Conservation (phyloP, 139 green algal species). For the Pleodorina starrii region DNA sequence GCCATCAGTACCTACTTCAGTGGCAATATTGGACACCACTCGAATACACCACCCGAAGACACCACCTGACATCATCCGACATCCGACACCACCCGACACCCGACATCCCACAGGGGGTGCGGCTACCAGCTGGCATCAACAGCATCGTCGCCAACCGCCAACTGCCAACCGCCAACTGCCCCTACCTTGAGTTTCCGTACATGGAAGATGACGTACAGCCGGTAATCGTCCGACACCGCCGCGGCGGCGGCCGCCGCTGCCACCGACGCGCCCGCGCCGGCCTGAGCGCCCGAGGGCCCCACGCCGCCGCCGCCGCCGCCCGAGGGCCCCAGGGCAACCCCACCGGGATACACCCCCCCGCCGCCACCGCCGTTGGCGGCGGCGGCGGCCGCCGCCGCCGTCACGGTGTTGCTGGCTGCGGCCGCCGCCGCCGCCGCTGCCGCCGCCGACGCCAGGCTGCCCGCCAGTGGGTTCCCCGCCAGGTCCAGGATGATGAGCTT, state of each 20-base stretch:
- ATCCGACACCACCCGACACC: too few relatives aligned
- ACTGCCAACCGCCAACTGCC: too few relatives aligned
- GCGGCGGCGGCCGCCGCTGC: background rate
- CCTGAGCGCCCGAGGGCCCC: background rate
- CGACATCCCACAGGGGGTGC: too few relatives aligned
- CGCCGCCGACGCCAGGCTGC: constrained; percentile 25
- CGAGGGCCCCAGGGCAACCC: background rate
- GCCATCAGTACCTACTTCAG: too few relatives aligned
- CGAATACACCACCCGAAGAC: too few relatives aligned
- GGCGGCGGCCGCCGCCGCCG: background rate
- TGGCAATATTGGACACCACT: too few relatives aligned
- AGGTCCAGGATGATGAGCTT: constrained; percentile 86
- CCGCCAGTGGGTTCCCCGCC: constrained; percentile 52
- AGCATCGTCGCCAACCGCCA: too few relatives aligned
- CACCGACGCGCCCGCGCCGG: background rate
- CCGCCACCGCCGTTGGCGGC: background rate
- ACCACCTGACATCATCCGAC: too few relatives aligned
- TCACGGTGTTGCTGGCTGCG: background rate
- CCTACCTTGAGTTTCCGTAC: constrained; percentile 77
- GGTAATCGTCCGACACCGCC: constrained; percentile 66
- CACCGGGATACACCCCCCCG: background rate
- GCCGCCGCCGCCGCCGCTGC: constrained; percentile 26
- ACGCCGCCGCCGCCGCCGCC: background rate
- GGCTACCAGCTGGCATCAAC: too few relatives aligned
- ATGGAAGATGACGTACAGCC: constrained; percentile 76